These are phyloP conservation scores for Takakia lepidozioides DNA, from an alignment of 225 moss, liverwort and hornwort genomes.

Conservation along the genomic window DNA sequence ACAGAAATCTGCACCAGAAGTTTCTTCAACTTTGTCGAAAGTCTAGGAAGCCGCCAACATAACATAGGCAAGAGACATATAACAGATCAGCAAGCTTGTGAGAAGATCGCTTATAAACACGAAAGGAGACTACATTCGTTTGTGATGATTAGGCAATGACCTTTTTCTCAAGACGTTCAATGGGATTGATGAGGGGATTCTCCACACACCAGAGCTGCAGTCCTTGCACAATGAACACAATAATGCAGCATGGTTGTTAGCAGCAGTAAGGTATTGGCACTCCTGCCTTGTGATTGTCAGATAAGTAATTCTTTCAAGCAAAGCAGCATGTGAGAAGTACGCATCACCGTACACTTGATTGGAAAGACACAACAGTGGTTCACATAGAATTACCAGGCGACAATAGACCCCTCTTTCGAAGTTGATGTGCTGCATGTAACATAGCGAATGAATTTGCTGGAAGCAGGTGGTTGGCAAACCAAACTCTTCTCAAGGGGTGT, in stretches of 20 bases:
- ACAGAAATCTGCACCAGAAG: no score
- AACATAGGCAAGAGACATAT: no score
- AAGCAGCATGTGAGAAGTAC: no score
- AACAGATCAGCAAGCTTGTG: no score
- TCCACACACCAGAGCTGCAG: conserved; percentile 91
- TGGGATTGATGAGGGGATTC: conserved; percentile 72
- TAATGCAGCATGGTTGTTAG: conserved; percentile 10
- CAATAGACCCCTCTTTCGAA: conserved; percentile 51
- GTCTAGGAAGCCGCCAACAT: no score
- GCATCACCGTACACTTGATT: no score
- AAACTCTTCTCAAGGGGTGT: conserved; percentile 54
- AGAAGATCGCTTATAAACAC: no score
- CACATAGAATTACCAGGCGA: conserved; percentile 45
- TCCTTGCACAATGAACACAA: conserved; percentile 48
- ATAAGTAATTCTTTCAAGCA: no score
- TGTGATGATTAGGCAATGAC: conserved; percentile 12
- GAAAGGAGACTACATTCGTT: neutral
- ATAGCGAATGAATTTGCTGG: conserved; percentile 51
- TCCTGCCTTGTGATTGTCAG: no score
- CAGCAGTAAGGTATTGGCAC: neutral
- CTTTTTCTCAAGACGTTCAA: conserved; percentile 76
- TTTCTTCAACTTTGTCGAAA: no score
- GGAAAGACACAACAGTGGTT: conserved; percentile 1
- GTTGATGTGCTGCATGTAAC: conserved; percentile 47
- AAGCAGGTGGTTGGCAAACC: conserved; percentile 52